Evolutionary conservation across 768 basidiomycete species (phyloP), one percentile per base, ranked within the genome.

Genomic region (Boletus tylopilopsis): DNA sequence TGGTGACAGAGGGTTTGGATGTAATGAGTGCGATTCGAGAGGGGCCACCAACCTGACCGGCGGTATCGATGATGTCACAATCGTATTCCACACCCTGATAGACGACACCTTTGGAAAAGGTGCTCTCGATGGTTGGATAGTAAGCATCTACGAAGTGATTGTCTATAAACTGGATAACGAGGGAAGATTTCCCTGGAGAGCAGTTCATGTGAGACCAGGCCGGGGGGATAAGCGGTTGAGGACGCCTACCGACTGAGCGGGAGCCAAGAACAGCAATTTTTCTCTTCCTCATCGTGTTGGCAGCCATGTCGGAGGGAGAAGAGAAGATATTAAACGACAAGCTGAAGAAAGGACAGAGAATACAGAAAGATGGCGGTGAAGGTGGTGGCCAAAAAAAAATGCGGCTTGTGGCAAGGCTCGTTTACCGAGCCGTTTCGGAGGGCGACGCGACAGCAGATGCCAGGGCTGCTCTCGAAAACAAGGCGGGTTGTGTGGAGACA

Each of bases 51-150:
- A 91, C 94, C 82, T 97, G 95, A 24, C 95, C 95, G 43, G 95
- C 95, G 55, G 93, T 95, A 68, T 98, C 95, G 60, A 97, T 91
- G 73, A 98, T 94, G 71, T 95, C 93, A 71, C 94, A 94, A 53
- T 93, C 87, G 63, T 94, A 98, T 62, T 94, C 91, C 27, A 85
- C 77, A 42, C 94, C 94, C 48, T 90, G 90, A 74, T 89, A 87
- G 50, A 78, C 80, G 62, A 98, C 83, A 51, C 77, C 84, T 77
- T 95, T 96, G 44, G 83, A 77, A 68, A 85, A 88, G 12, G 87
- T 91, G 58, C 78, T 82, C 70, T 97, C 94, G 64, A 95, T 95
- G 43, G 94, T 97, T 33, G 95, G 95, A 72, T 92, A 94, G 75
- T 97, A 97, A 8, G 85, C 77, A 53, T 95, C 94, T 67, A 87